Evolutionary conservation across 345 rosid species (phyloP).

Genomic region (Bruguiera sexangula): DNA sequence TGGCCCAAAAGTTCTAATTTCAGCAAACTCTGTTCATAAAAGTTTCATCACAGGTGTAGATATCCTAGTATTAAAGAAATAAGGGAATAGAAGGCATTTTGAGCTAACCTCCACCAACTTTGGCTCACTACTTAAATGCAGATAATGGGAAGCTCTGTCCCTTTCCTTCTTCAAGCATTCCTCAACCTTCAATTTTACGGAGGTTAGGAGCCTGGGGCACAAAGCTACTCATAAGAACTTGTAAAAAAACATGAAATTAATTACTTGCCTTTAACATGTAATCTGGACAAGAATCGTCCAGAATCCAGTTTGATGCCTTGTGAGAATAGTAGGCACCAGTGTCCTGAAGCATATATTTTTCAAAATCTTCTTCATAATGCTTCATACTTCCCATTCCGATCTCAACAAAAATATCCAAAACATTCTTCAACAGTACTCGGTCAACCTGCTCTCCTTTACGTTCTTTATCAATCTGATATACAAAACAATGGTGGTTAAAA

Average conservation of each 20-base stretch:
- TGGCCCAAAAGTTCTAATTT: too few relatives aligned
- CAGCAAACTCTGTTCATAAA: too few relatives aligned
- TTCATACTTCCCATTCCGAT: constrained; percentile 80
- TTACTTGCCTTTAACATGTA: constrained; percentile 73
- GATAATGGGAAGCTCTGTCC: constrained; percentile 84
- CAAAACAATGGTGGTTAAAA: background rate
- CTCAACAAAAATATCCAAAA: constrained; percentile 71
- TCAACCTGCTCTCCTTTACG: constrained; percentile 91
- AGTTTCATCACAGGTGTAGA: too few relatives aligned
- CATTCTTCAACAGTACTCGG: constrained; percentile 69
- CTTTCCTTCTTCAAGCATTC: constrained; percentile 89
- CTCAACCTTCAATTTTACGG: constrained; percentile 59
- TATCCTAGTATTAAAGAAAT: background rate
- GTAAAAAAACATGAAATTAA: background rate
- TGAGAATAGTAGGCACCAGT: constrained; percentile 74
- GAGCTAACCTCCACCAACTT: constrained; percentile 89
- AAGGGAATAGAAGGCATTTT: background rate
- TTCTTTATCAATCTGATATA: constrained; percentile 69
- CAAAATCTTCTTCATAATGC: constrained; percentile 73
- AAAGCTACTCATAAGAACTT: background rate
- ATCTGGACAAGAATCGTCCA: constrained; percentile 70
- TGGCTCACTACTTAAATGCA: constrained; percentile 81
- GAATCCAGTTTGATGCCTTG: constrained; percentile 85
- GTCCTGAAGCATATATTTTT: constrained; percentile 61
- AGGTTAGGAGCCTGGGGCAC: background rate